These are phyloP conservation scores for Fennellomyces sp. DNA, from an alignment of 371 early-diverging fungal species.

Conservation along the genomic window DNA sequence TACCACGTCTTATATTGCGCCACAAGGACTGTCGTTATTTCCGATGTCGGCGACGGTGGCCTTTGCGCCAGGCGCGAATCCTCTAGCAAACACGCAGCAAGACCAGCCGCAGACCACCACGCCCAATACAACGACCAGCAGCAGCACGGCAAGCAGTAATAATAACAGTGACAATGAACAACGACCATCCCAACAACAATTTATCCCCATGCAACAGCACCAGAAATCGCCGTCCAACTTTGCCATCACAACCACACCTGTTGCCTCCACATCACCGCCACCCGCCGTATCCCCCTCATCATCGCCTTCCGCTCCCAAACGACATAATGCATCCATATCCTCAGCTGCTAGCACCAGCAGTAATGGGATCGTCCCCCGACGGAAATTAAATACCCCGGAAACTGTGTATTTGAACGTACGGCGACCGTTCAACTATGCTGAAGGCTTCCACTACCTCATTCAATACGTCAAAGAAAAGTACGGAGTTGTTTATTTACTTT, in stretches of 20 bases:
- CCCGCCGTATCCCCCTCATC: conserved; percentile 5
- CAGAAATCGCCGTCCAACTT: neutral
- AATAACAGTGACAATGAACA: conserved; percentile 4
- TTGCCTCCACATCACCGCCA: neutral
- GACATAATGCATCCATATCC: conserved; percentile 3
- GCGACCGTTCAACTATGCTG: conserved; percentile 82
- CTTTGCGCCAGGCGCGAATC: conserved; percentile 17
- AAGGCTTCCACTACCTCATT: conserved; percentile 87
- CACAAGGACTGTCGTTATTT: conserved; percentile 7
- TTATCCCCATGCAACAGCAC: neutral
- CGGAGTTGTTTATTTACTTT: conserved; percentile 2
- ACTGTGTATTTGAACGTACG: conserved; percentile 18
- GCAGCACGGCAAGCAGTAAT: neutral
- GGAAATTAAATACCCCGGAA: conserved; percentile 18
- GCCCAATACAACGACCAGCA: neutral
- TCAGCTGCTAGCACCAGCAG: neutral
- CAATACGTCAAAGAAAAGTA: conserved; percentile 78
- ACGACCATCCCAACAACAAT: conserved; percentile 3
- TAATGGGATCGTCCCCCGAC: conserved; percentile 6
- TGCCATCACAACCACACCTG: conserved; percentile 1
- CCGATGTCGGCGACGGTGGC: conserved; percentile 14
- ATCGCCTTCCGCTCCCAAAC: neutral
- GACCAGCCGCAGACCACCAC: neutral
- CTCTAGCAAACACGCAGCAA: conserved; percentile 10
- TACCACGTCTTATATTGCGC: neutral